Evolutionary conservation across 257 asterid genomes (phyloP).

Genomic region (Gentiana dahurica): DNA sequence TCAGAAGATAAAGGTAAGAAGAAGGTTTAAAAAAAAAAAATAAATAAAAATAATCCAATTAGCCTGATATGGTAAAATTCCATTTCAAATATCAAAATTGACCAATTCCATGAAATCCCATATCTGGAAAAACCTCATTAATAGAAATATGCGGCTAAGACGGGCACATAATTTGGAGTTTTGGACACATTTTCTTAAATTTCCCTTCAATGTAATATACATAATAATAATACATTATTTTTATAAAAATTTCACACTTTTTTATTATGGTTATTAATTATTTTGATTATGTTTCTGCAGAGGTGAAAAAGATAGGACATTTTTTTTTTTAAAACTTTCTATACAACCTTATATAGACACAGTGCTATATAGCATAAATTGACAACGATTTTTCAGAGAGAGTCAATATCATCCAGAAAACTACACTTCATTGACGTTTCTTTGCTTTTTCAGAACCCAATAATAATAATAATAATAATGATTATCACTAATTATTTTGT

Average conservation of each 20-base stretch:
- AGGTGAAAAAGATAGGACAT: slow-evolving; percentile 17
- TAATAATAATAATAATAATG: background rate
- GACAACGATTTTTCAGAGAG: slow-evolving; percentile 14
- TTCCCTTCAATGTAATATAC: too few relatives aligned
- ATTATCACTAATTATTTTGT: too few relatives aligned
- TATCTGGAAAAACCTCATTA: slow-evolving; percentile 16
- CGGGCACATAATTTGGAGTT: too few relatives aligned
- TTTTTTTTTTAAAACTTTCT: background rate
- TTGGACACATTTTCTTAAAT: too few relatives aligned
- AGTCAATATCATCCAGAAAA: slow-evolving; percentile 13
- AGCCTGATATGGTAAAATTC: slow-evolving; percentile 17
- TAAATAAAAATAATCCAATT: background rate
- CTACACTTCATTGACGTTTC: slow-evolving; percentile 21
- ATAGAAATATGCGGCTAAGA: too few relatives aligned
- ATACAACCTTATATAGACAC: slow-evolving; percentile 6
- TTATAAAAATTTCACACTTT: too few relatives aligned
- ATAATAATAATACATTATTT: too few relatives aligned
- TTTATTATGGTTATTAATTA: too few relatives aligned
- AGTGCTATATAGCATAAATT: slow-evolving; percentile 18
- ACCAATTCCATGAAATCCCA: slow-evolving; percentile 15
- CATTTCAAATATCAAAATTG: slow-evolving; percentile 15
- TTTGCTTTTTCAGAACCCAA: slow-evolving; percentile 1
- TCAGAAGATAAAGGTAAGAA: slow-evolving; percentile 13
- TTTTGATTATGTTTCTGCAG: background rate
- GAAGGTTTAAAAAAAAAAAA: background rate